Evolutionary conservation across 805 yeast species (phyloP).

Genomic region (Yarrowia hollandica): DNA sequence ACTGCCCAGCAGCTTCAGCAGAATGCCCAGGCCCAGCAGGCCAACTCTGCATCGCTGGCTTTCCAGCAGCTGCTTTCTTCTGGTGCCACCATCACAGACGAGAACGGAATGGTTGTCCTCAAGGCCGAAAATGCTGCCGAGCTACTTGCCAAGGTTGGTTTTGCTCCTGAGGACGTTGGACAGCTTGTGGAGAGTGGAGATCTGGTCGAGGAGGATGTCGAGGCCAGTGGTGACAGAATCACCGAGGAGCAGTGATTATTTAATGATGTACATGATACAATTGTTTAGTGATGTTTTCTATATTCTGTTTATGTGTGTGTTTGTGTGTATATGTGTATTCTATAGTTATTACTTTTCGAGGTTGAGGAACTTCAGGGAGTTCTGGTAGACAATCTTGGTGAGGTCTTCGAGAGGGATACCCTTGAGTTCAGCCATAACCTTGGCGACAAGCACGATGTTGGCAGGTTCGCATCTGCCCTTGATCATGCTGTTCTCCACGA

Average conservation of each 20-base stretch:
- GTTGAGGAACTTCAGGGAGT: constrained; percentile 23
- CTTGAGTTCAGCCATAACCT: constrained; percentile 57
- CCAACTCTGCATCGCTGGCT: constrained; percentile 27
- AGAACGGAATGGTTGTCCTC: constrained; percentile 31
- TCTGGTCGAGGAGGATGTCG: constrained; percentile 30
- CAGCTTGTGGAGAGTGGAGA: constrained; percentile 25
- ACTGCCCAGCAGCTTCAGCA: constrained; percentile 29
- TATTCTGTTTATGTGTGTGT: neutral
- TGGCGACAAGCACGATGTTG: constrained; percentile 75
- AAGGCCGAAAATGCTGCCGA: constrained; percentile 30
- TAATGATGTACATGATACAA: constrained; percentile 29
- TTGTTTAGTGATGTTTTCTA: constrained; percentile 26
- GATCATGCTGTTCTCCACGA: constrained; percentile 50
- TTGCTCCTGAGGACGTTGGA: constrained; percentile 26
- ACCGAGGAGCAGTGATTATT: constrained; percentile 27
- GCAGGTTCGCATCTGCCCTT: constrained; percentile 94
- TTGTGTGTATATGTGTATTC: neutral
- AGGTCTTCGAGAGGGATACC: constrained; percentile 47
- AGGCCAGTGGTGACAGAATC: constrained; percentile 23
- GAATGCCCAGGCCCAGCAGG: constrained; percentile 20
- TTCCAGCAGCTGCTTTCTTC: constrained; percentile 30
- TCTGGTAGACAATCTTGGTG: neutral
- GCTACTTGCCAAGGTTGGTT: constrained; percentile 27
- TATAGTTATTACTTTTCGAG: constrained; percentile 22
- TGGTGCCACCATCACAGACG: constrained; percentile 29